Evolutionary conservation across 805 yeast species (phyloP).

Genomic region (Candida arabinofermentans): DNA sequence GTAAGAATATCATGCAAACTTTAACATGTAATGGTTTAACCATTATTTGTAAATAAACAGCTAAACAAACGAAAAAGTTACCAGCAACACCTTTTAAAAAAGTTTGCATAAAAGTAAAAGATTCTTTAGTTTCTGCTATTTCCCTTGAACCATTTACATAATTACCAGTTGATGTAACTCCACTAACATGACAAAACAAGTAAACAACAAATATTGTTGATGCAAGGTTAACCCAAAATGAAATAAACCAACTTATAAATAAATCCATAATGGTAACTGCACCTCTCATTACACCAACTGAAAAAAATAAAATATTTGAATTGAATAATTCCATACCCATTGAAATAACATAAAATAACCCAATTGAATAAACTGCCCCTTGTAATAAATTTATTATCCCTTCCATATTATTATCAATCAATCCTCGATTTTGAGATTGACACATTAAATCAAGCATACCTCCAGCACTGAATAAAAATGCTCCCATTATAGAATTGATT

Average conservation of each 20-base stretch:
- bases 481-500: constrained; percentile 66
- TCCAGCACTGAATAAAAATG: constrained; percentile 63
- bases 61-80: constrained; percentile 72
- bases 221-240: constrained; percentile 64
- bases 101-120: constrained; percentile 53
- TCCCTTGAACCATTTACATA: constrained; percentile 46
- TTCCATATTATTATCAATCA: constrained; percentile 37
- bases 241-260: constrained; percentile 58
- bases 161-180: constrained; percentile 37
- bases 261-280: constrained; percentile 67
- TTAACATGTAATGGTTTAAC: constrained; percentile 79
- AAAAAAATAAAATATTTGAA: constrained; percentile 67
- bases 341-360: constrained; percentile 68
- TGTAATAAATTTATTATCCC: constrained; percentile 54
- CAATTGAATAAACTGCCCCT: constrained; percentile 65
- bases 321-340: constrained; percentile 77
- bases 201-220: constrained; percentile 64
- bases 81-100: constrained; percentile 72
- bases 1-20: constrained; percentile 56
- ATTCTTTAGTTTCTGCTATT: constrained; percentile 41
- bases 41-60: constrained; percentile 72
- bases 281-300: constrained; percentile 63
- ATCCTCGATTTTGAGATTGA: constrained; percentile 46
- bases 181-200: constrained; percentile 55
- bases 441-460: constrained; percentile 63